These are phyloP conservation scores for Extremus antarcticus DNA, from an alignment of 495 filamentous ascomycete genomes.

Conservation along the genomic window DNA sequence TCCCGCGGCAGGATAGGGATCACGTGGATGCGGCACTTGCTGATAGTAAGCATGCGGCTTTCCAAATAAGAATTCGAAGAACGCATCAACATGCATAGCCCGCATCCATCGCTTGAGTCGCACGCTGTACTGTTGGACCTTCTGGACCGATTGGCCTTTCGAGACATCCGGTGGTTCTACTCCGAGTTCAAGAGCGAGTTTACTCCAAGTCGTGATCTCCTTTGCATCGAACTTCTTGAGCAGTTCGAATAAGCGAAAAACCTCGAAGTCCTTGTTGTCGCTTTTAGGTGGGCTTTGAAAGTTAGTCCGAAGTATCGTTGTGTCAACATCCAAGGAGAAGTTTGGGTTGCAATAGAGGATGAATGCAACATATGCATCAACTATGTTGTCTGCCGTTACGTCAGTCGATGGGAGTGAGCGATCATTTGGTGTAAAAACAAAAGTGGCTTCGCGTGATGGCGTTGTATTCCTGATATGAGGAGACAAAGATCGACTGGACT, in stretches of 20 bases:
- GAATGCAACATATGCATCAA: conserved; percentile 79
- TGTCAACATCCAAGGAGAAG: conserved; percentile 28
- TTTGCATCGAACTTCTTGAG: conserved; percentile 73
- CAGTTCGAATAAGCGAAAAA: conserved; percentile 68
- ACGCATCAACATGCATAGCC: conserved; percentile 94
- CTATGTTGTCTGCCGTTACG: conserved; percentile 60
- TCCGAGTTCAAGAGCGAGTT: conserved; percentile 77
- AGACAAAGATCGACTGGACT: neutral
- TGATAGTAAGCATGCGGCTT: conserved; percentile 77
- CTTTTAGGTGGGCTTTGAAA: conserved; percentile 83
- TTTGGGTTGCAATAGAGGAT: conserved; percentile 66
- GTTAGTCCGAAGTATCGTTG: conserved; percentile 57
- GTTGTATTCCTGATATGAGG: neutral
- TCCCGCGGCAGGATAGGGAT: conserved; percentile 52
- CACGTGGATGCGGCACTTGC: conserved; percentile 56
- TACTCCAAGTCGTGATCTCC: conserved; percentile 94
- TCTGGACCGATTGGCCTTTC: conserved; percentile 89
- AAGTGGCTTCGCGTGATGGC: neutral
- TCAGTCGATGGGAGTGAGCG: conserved; percentile 54
- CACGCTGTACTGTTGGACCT: conserved; percentile 95
- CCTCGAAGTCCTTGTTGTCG: conserved; percentile 84
- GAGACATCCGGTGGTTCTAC: conserved; percentile 76
- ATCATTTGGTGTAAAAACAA: conserved; percentile 23
- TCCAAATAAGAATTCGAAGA: conserved; percentile 81
- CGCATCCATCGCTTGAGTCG: conserved; percentile 97